phyloP scores from a whole-genome alignment of 2,329 filamentous ascomycete species.

The Escovopsis weberi region DNA sequence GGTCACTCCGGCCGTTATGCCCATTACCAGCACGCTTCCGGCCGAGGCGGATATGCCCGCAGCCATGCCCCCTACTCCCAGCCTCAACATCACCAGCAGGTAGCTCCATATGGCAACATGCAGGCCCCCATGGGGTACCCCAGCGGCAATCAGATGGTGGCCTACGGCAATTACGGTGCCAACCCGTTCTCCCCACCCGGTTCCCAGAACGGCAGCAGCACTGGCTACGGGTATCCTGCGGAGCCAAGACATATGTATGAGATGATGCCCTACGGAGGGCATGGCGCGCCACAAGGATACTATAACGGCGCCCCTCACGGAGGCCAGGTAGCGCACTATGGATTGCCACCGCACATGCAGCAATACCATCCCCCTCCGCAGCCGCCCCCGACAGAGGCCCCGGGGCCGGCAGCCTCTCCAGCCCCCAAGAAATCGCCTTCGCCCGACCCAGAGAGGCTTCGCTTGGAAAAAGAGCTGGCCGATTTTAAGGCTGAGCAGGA shows the following conservation, averaged over 20 bases:
- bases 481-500: slow-evolving; percentile 32
- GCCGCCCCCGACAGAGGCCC: slow-evolving; percentile 28
- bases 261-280: slow-evolving; percentile 34
- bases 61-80: slow-evolving; percentile 6
- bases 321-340: slow-evolving; percentile 11
- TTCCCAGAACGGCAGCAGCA: slow-evolving; percentile 13
- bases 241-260: slow-evolving; percentile 28
- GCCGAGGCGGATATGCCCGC: slow-evolving; percentile 14
- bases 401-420: slow-evolving; percentile 16
- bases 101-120: slow-evolving; percentile 31
- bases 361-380: slow-evolving; percentile 27
- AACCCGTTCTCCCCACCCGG: slow-evolving; percentile 30
- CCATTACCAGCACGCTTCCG: slow-evolving; percentile 7
- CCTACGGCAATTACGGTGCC: slow-evolving; percentile 23
- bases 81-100: slow-evolving; percentile 3
- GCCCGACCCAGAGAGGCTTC: slow-evolving; percentile 43
- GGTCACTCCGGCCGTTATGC: slow-evolving; percentile 27
- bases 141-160: slow-evolving; percentile 31
- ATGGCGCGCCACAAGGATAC: slow-evolving; percentile 12
- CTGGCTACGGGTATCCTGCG: slow-evolving; percentile 22
- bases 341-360: slow-evolving; percentile 17
- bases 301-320: slow-evolving; percentile 11
- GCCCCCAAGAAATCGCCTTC: slow-evolving; percentile 17
- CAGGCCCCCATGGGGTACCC: slow-evolving; percentile 27
- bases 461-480: slow-evolving; percentile 45